Conservation (phyloP, 805 yeast genomes). For the Clavispora vitiphila region DNA sequence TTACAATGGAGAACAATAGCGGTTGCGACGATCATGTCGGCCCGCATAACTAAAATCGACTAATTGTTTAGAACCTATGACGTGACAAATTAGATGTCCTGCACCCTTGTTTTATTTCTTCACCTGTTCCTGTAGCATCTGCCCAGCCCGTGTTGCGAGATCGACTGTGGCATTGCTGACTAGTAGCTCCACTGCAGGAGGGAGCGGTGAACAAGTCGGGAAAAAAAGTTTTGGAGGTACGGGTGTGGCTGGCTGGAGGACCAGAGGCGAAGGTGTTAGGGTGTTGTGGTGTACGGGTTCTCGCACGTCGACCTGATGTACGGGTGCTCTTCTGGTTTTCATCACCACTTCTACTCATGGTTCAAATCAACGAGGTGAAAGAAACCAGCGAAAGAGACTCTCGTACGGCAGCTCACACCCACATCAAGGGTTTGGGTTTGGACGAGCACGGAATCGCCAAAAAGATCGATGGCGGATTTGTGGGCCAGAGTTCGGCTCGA, state of each 20-base stretch:
- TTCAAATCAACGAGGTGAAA: constrained; percentile 72
- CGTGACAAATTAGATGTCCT: too few species aligned
- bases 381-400: constrained; percentile 49
- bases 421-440: constrained; percentile 89
- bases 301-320: not conserved
- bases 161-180: too few species aligned
- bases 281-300: not conserved
- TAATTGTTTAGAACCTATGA: too few species aligned
- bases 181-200: too few species aligned
- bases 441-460: constrained; percentile 88
- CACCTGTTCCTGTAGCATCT: too few species aligned
- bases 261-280: too few species aligned
- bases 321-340: constrained; percentile 1
- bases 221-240: too few species aligned
- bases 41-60: too few species aligned
- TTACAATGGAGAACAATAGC: not conserved
- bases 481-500: constrained; percentile 70
- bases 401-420: constrained; percentile 95
- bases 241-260: too few species aligned
- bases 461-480: constrained; percentile 82
- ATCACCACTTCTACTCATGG: constrained; percentile 36
- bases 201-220: too few species aligned
- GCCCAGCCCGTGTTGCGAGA: too few species aligned
- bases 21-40: not conserved
- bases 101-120: too few species aligned